Percentiles rank a stretch among this genome's conserved stretches.
phyloP scores from a whole-genome alignment of 208 protist species.

The Acanthamoeba sp. region DNA sequence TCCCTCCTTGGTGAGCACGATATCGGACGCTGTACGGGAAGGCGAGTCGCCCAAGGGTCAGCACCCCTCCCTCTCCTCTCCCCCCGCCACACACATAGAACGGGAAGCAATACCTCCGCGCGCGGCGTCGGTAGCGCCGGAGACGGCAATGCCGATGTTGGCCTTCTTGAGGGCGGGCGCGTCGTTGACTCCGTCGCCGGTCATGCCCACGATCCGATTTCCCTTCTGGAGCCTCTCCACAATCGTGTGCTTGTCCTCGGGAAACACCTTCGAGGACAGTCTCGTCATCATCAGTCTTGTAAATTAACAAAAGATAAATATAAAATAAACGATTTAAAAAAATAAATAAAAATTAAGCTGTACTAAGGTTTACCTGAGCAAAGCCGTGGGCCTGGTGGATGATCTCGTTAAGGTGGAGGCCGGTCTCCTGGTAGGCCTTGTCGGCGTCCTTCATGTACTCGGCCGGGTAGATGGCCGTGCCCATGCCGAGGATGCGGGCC shows the following conservation, averaged over 20 bases:
- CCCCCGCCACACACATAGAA: too few species aligned
- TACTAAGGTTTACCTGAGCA: constrained; percentile 86
- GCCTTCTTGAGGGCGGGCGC: constrained; percentile 96
- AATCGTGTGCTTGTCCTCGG: constrained; percentile 97
- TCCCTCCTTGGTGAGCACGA: constrained; percentile 95
- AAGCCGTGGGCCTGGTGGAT: constrained; percentile 77
- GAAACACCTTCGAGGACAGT: too few species aligned
- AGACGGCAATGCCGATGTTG: constrained; percentile 96
- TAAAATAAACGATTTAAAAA: too few species aligned
- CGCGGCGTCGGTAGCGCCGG: constrained; percentile 94
- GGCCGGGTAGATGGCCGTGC: constrained; percentile 90
- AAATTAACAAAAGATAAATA: constrained; percentile 92
- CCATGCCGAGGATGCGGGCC: constrained; percentile 93
- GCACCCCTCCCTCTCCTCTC: too few species aligned
- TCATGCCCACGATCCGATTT: constrained; percentile 96
- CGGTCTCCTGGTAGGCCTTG: constrained; percentile 65
- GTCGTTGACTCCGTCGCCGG: constrained; percentile 98
- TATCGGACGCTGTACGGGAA: constrained; percentile 95
- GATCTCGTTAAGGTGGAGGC: constrained; percentile 51
- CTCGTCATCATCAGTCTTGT: too few species aligned
- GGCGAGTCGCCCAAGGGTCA: too few species aligned
- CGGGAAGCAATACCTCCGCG: too few species aligned
- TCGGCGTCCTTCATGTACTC: constrained; percentile 78
- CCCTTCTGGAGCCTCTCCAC: constrained; percentile 93
- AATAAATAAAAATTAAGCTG: too few species aligned